Conservation (phyloP, 164 flowering plant species). For the Berberis thunbergii region DNA sequence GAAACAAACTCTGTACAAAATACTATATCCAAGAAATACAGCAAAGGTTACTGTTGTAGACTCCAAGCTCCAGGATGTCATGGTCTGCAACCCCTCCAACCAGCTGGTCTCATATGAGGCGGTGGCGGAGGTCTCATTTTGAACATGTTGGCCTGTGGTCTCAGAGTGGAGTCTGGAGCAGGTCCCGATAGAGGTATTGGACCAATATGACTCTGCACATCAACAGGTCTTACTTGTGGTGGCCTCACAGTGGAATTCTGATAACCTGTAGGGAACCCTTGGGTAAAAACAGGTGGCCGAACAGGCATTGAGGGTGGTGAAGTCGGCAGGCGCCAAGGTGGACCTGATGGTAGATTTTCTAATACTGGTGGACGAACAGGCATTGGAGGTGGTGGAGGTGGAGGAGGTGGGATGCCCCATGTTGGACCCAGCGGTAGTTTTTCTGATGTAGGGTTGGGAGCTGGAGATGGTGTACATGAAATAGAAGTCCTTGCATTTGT, state of each 20-base stretch:
- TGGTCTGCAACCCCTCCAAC: slow-evolving; percentile 16
- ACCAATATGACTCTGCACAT: slow-evolving; percentile 8
- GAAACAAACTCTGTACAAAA: too few relatives aligned
- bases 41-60: too few relatives aligned
- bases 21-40: too few relatives aligned
- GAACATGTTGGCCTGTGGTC: slow-evolving; percentile 5
- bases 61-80: neutral
- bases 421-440: slow-evolving; percentile 7
- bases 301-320: slow-evolving; percentile 5
- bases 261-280: slow-evolving; percentile 6
- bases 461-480: slow-evolving; percentile 1
- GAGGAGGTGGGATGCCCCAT: neutral
- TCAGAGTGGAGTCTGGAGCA: slow-evolving; percentile 4
- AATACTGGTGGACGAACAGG: neutral
- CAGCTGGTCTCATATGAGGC: slow-evolving; percentile 6
- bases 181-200: slow-evolving; percentile 3
- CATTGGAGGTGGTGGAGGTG: slow-evolving; percentile 7
- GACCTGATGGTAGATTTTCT: neutral
- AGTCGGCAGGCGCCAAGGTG: neutral
- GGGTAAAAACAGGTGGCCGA: slow-evolving; percentile 7
- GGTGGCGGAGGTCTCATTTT: slow-evolving; percentile 10
- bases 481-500: slow-evolving; percentile 6
- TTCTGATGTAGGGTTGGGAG: slow-evolving; percentile 7
- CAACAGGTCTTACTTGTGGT: slow-evolving; percentile 8
- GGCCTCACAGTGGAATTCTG: slow-evolving; percentile 10